Percentiles rank a stretch among this genome's conserved stretches.
These are phyloP conservation scores for Silene noctiflora DNA, from an alignment of 179 eudicot species.

Conservation along the genomic window DNA sequence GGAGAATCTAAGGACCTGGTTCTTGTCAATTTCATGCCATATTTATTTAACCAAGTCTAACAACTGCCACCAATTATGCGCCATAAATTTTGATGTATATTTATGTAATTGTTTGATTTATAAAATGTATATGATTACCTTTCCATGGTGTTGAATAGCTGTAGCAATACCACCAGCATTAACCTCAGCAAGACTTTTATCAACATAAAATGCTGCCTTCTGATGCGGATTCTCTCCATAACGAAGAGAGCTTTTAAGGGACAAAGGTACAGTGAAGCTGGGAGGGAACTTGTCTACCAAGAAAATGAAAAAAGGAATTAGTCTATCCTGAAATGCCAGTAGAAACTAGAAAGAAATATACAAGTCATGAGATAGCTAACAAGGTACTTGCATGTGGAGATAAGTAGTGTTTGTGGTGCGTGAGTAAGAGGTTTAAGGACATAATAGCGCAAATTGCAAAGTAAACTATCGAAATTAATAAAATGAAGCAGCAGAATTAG, in stretches of 20 bases:
- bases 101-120: too few relatives aligned
- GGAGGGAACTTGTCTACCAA: constrained; percentile 73
- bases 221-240: constrained; percentile 99
- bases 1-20: too few relatives aligned
- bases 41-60: too few relatives aligned
- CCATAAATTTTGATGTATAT: too few relatives aligned
- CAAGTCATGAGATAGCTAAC: not conserved
- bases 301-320: constrained; percentile 20
- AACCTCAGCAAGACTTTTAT: constrained; percentile 89
- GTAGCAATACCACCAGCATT: constrained; percentile 95
- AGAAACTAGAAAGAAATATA: constrained; percentile 3
- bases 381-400: not conserved
- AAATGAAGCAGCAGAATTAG: not conserved
- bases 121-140: constrained; percentile 41
- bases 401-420: not conserved
- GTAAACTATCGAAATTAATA: not conserved
- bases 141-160: constrained; percentile 94
- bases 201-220: constrained; percentile 86
- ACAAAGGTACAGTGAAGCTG: constrained; percentile 68
- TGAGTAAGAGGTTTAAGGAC: not conserved
- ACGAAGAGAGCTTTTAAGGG: constrained; percentile 71
- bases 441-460: not conserved
- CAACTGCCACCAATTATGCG: too few relatives aligned
- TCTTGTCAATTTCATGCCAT: too few relatives aligned
- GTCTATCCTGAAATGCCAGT: not conserved